These are phyloP conservation scores for Mycena floridula DNA, from an alignment of 768 basidiomycete genomes.

Conservation along the genomic window DNA sequence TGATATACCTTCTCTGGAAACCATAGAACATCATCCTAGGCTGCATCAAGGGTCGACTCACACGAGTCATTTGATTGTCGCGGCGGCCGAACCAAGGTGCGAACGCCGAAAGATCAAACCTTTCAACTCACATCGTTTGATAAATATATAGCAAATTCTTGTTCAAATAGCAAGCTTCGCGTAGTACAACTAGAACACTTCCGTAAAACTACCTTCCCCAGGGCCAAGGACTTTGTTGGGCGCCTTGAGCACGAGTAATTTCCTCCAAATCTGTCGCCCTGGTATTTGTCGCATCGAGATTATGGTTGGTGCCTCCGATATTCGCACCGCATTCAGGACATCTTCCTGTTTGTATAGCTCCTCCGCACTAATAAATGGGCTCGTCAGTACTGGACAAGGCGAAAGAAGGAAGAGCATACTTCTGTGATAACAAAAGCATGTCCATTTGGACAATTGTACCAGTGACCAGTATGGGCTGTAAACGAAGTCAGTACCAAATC, in stretches of 20 bases:
- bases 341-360: conserved; percentile 23
- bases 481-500: not conserved
- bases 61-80: too few species aligned
- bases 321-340: conserved; percentile 36
- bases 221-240: not conserved
- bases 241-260: not conserved
- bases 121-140: too few species aligned
- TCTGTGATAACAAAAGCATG: conserved; percentile 38
- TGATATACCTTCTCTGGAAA: too few species aligned
- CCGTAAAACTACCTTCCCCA: not conserved
- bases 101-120: too few species aligned
- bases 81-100: too few species aligned
- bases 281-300: not conserved
- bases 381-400: not conserved
- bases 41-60: too few species aligned
- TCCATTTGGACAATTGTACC: conserved; percentile 29
- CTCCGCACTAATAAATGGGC: conserved; percentile 29
- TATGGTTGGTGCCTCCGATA: conserved; percentile 30
- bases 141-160: too few species aligned
- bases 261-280: not conserved
- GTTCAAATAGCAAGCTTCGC: too few species aligned
- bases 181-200: too few species aligned
- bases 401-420: too few species aligned
- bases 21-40: too few species aligned
- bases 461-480: conserved; percentile 19